A percentile compares a stretch with the other conserved stretches of the same genome.
These are phyloP conservation scores for Carex kokanica DNA, from an alignment of 176 grass and related monocot genomes.

Conservation along the genomic window DNA sequence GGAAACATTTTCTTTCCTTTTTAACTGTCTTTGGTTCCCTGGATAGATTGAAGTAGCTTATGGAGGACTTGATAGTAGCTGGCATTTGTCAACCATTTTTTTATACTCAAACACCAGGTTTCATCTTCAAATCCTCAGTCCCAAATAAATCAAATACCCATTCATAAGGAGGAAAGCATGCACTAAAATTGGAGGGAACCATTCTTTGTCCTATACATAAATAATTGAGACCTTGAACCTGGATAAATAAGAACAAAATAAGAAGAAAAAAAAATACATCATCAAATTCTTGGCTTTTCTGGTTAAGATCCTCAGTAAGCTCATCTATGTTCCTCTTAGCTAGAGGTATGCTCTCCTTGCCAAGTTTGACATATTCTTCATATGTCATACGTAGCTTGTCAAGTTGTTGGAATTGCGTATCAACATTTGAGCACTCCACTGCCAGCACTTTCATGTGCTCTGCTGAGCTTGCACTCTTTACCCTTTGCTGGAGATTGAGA, in stretches of 20 bases:
- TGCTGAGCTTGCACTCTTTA: constrained; percentile 52
- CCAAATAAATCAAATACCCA: not conserved
- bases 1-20: not conserved
- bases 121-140: not conserved
- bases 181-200: not conserved
- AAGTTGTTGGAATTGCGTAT: constrained; percentile 70
- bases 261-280: constrained; percentile 50
- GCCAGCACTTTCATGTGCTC: constrained; percentile 60
- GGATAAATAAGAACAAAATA: not conserved
- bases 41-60: constrained; percentile 7
- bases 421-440: constrained; percentile 53
- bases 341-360: constrained; percentile 64
- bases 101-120: not conserved
- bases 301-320: constrained; percentile 54
- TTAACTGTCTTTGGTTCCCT: not conserved
- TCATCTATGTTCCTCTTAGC: constrained; percentile 77
- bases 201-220: not conserved
- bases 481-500: constrained; percentile 69
- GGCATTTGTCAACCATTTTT: no score
- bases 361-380: constrained; percentile 72
- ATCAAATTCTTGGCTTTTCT: constrained; percentile 64
- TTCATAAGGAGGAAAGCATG: not conserved
- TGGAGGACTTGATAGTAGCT: not conserved
- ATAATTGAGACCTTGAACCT: not conserved
- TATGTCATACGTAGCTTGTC: constrained; percentile 64